A percentile compares a stretch with the other conserved stretches of the same genome.
These are phyloP conservation scores for Tetratostichococcus sp. DNA, from an alignment of 139 green algal species.

Conservation along the genomic window DNA sequence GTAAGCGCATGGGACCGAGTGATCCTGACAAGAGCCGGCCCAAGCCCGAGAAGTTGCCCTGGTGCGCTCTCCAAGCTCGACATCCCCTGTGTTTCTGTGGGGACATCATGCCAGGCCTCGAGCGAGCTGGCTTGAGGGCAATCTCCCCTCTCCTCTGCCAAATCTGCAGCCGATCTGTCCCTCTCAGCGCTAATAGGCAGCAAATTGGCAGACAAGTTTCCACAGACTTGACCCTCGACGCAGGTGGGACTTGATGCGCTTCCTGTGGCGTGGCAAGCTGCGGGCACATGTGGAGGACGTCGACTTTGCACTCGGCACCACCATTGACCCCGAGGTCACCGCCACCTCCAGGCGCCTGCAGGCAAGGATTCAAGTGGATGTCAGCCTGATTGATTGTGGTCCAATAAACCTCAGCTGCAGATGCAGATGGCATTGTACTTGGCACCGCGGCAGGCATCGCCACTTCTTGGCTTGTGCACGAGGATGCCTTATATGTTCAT, in stretches of 20 bases:
- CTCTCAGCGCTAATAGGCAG: too few species aligned
- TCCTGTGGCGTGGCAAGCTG: slow-evolving; percentile 45
- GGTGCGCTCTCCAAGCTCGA: not conserved
- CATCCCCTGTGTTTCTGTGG: too few species aligned
- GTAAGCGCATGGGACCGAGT: slow-evolving; percentile 40
- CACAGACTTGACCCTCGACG: not conserved
- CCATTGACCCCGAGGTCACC: not conserved
- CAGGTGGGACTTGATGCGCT: slow-evolving; percentile 46
- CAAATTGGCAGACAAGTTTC: slow-evolving; percentile 19
- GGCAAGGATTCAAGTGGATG: slow-evolving; percentile 7
- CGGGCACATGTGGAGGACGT: not conserved
- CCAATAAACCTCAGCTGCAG: too few species aligned
- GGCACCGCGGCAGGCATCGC: too few species aligned
- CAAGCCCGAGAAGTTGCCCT: slow-evolving; percentile 26
- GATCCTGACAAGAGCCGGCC: slow-evolving; percentile 38
- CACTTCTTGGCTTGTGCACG: too few species aligned
- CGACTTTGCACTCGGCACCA: slow-evolving; percentile 6
- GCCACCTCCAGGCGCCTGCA: slow-evolving; percentile 30
- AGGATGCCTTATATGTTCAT: too few species aligned
- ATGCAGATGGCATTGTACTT: too few species aligned
- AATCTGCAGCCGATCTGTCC: too few species aligned
- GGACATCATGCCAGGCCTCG: too few species aligned
- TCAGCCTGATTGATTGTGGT: too few species aligned
- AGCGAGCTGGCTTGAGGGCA: too few species aligned
- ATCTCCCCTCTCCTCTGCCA: too few species aligned